Evolutionary conservation across 768 basidiomycete genomes (phyloP).

Genomic region (Calocybe indica): DNA sequence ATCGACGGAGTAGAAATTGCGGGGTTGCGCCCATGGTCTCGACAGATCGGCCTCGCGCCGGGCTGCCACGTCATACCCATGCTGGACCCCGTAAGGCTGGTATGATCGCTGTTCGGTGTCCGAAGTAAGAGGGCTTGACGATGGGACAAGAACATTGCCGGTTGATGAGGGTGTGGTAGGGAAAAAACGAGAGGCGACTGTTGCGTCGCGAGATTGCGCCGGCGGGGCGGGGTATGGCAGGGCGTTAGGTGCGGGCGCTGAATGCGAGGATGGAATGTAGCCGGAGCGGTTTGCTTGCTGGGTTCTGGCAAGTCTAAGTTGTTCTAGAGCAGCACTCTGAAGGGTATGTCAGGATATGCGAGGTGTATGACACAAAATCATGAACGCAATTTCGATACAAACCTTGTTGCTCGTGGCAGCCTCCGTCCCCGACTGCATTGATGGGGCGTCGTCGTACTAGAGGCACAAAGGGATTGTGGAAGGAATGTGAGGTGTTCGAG

Average conservation of each 20-base stretch:
- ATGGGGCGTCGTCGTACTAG: slow-evolving; percentile 13
- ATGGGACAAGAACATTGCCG: slow-evolving; percentile 67
- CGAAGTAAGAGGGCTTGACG: slow-evolving; percentile 57
- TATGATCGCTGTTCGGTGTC: slow-evolving; percentile 33
- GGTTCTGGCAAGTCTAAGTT: slow-evolving; percentile 39
- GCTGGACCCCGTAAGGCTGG: slow-evolving; percentile 30
- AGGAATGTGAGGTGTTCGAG: background rate
- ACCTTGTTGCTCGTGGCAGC: slow-evolving; percentile 46
- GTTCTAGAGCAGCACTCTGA: slow-evolving; percentile 40
- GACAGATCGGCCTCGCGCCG: slow-evolving; percentile 30
- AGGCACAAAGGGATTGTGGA: slow-evolving; percentile 6
- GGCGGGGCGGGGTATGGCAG: slow-evolving; percentile 27
- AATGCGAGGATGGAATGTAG: slow-evolving; percentile 10
- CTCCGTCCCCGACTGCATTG: slow-evolving; percentile 46
- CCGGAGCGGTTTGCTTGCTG: slow-evolving; percentile 20
- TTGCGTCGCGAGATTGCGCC: slow-evolving; percentile 75
- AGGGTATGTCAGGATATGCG: slow-evolving; percentile 8
- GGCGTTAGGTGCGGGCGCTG: slow-evolving; percentile 21
- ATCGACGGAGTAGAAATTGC: slow-evolving; percentile 33
- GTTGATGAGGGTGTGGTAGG: slow-evolving; percentile 36
- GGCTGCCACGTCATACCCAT: slow-evolving; percentile 35
- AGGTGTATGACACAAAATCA: slow-evolving; percentile 10
- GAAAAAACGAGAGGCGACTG: slow-evolving; percentile 60
- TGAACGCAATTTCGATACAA: slow-evolving; percentile 16
- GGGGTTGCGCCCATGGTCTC: slow-evolving; percentile 30